phyloP scores from a whole-genome alignment of 352 stramenopile genomes.

The Albugo laibachii region DNA sequence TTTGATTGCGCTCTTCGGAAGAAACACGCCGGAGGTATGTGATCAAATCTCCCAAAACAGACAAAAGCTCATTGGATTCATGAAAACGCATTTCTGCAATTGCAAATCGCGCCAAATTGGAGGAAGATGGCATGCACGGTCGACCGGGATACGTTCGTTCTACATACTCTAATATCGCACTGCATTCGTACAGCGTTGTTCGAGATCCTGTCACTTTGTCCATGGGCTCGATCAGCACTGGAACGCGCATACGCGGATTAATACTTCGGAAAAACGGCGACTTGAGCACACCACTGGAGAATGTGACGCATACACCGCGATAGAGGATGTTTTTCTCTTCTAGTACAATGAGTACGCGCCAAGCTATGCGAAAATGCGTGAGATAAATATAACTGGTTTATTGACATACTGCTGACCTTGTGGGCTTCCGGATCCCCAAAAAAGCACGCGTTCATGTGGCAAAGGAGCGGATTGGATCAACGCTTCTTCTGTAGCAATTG shows the following conservation, averaged over 20 bases:
- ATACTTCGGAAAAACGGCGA: conserved; percentile 48
- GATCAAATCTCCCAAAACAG: conserved; percentile 57
- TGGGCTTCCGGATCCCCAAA: conserved; percentile 66
- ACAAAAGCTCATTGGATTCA: conserved; percentile 71
- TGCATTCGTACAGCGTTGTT: conserved; percentile 54
- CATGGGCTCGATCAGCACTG: conserved; percentile 38
- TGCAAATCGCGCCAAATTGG: conserved; percentile 24
- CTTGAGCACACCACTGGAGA: conserved; percentile 70
- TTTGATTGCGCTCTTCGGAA: conserved; percentile 25
- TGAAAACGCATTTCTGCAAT: conserved; percentile 57
- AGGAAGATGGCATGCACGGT: conserved; percentile 21
- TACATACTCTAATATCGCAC: conserved; percentile 64
- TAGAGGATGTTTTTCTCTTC: conserved; percentile 63
- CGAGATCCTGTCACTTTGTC: conserved; percentile 18
- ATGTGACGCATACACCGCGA: conserved; percentile 63
- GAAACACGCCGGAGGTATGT: conserved; percentile 62
- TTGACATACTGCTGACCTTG: conserved; percentile 21
- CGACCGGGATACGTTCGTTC: conserved; percentile 32
- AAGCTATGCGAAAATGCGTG: conserved; percentile 15
- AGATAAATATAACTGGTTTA: neutral
- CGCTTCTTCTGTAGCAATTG: conserved; percentile 30
- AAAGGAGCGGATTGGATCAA: conserved; percentile 28
- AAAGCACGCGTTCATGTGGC: conserved; percentile 54
- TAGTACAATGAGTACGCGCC: conserved; percentile 61
- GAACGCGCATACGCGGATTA: conserved; percentile 66